Conservation (phyloP, 2,329 filamentous ascomycete genomes). For the Colletotrichum costaricense region DNA sequence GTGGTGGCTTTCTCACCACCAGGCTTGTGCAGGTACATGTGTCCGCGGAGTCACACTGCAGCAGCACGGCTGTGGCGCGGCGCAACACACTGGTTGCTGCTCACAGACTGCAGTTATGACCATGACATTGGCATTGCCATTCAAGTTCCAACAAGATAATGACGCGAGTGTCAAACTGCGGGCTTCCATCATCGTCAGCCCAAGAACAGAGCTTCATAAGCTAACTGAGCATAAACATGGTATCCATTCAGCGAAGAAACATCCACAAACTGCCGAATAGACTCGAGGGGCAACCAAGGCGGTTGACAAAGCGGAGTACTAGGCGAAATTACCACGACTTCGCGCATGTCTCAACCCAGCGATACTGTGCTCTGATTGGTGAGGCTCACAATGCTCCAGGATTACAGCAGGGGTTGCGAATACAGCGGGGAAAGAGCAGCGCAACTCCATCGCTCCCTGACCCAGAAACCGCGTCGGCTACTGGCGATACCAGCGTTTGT, state of each 20-base stretch:
- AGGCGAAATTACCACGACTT: constrained; percentile 26
- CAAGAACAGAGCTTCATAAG: neutral
- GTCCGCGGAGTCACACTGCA: constrained; percentile 8
- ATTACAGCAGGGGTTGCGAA: constrained; percentile 9
- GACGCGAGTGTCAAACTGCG: neutral
- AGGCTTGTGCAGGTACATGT: constrained; percentile 19
- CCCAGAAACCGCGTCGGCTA: neutral
- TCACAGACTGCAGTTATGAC: neutral
- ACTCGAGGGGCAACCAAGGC: neutral
- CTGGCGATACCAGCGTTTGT: constrained; percentile 3
- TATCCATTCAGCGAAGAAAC: constrained; percentile 17
- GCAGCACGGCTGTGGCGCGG: neutral
- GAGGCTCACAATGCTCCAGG: constrained; percentile 13
- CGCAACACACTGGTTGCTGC: neutral
- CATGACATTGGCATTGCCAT: neutral
- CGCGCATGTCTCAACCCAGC: constrained; percentile 22
- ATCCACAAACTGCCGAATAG: constrained; percentile 17
- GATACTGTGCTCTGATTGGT: constrained; percentile 20
- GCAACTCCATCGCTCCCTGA: neutral
- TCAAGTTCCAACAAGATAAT: neutral
- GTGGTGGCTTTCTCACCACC: neutral
- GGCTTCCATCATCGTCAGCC: neutral
- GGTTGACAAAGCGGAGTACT: constrained; percentile 21
- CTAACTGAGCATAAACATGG: neutral
- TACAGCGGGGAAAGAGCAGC: neutral